Base-by-base conservation (phyloP, 1,284 basidiomycete genomes). In the Tremellales sp. region DNA sequence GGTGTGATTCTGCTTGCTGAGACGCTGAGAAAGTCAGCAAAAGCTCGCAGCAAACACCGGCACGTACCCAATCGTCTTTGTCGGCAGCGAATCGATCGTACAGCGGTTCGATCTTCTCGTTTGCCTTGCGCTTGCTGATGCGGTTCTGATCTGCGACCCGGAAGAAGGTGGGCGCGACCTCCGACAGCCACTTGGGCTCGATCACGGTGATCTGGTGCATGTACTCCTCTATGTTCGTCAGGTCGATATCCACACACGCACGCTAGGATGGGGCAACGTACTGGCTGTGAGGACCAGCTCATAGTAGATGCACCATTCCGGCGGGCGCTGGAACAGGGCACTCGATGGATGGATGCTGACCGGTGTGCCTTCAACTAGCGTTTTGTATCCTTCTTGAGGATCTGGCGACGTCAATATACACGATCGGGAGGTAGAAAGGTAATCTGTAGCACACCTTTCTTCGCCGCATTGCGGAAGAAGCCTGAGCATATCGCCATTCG, bases 161-260 rank as follows among this genome's bases (percentile, higher is more conserved):
- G 85, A 98, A 99, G 81, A 97, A 97, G 50, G 73, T 74, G 7
- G 94, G 94, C 11, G 96, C 94, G 21, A 97, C 93, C 69, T 98
- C 94, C 6, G 94, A 89, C 13, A 98, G 82, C 96, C 96, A 99
- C 75, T 97, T 96, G 2, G 96, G 93, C 70, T 98, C 96, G 53
- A 99, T 84, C 1, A 91, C 89, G 1, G 91, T 97, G 48, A 75
- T 90, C 62, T 93, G 93, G 69, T 92, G 89, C 78, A 92, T 96
- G 73, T 97, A 97, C 74, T 97, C 93, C 72, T 76, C 73, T 65
- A 54, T 10, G 24, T n/a, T 15, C 2, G 46, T 58, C 31, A 60
- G 58, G 47, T 8, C 36, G 19, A 21, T 15, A 40, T 12, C 23
- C 21, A 41, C 7, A 21, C 40, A 19, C 21, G 29, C 8, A 26